Evolutionary conservation across 75 land plant species (phyloP).

Genomic region (Sequoiadendron giganteum): DNA sequence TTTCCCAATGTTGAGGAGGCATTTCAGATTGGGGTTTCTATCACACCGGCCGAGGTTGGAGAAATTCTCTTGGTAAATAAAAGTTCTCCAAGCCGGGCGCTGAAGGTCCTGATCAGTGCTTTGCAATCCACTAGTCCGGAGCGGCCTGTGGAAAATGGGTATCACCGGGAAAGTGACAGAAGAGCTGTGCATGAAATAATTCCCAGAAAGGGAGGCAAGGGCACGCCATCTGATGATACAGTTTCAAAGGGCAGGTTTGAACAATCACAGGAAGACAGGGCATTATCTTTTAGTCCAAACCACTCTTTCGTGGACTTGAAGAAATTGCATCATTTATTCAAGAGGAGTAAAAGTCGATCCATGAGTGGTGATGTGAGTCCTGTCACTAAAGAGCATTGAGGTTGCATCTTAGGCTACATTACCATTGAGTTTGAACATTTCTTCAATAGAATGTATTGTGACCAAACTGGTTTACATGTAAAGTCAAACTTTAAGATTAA

Average conservation of each 20-base stretch:
- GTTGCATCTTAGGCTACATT: background rate
- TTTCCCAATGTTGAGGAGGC: slow-evolving; percentile 64
- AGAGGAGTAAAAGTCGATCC: background rate
- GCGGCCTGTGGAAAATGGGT: slow-evolving; percentile 4
- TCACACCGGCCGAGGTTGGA: slow-evolving; percentile 66
- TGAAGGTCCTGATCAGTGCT: slow-evolving; percentile 65
- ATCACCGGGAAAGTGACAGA: slow-evolving; percentile 1
- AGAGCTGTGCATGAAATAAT: background rate
- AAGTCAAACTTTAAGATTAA: background rate
- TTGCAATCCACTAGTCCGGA: slow-evolving; percentile 26
- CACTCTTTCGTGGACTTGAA: slow-evolving; percentile 14
- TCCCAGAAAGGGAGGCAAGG: slow-evolving; percentile 3
- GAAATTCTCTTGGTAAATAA: slow-evolving; percentile 63
- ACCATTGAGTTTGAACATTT: background rate
- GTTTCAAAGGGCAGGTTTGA: background rate
- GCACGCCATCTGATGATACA: background rate
- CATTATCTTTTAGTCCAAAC: background rate
- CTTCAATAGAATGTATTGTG: background rate
- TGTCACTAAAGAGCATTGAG: background rate
- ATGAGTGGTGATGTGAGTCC: background rate
- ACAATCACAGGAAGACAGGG: background rate
- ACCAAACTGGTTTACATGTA: background rate
- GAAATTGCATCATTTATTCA: slow-evolving; percentile 11
- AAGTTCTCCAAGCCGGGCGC: slow-evolving; percentile 51
- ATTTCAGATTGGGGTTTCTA: slow-evolving; percentile 40